Base-by-base conservation (phyloP, 345 rosid genomes). In the Anastatica hierochuntica region DNA sequence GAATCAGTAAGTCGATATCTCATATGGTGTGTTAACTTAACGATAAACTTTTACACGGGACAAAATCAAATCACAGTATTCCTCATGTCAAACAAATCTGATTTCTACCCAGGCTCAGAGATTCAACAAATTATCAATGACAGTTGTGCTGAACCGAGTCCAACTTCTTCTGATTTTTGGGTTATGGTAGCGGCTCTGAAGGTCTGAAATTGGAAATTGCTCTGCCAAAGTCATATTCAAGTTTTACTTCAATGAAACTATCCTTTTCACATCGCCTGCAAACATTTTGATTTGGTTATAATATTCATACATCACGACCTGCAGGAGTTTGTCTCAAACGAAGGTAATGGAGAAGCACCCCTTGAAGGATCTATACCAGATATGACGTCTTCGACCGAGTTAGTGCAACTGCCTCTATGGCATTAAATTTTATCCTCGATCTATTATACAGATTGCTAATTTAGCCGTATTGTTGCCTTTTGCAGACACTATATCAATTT, bases 341-440 rank as follows among this genome's bases (percentile, higher is more conserved):
- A 92, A 83, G 96, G 98, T 29, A 68, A 68, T 54, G 94, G 90
- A 27, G 98, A 88, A 71, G 85, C 74, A 62, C 98, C 98, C 13
- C 95, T 92, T 46, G 96, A 88, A 77, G 98, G 98, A 31, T 83
- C 90, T n/a, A 84, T 90, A 46, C 98, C 96, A 8, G 98, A 90
- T 75, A 90, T 90, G 95, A 90, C 98, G 20, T 90, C 98, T 64
- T 87, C 98, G 64, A 90, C 98, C 18, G 98, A 90, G 98, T 90
- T 43, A 76, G 92, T 79, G 34, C 36, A 24, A 49, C 29, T 62
- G 26, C 18, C 49, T 30, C 2, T 2, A n/a, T 12, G 16, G 41
- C 43, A 29, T 34, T 58, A 14, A 8, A 14, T 19, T 6, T 58
- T 41, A 47, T 46, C 41, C 35, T 27, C 27, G 26, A 14, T n/a